A percentile compares a stretch with the other conserved stretches of the same genome.
phyloP scores from a whole-genome alignment of 306 rosid species.

The Calophaca sinica region DNA sequence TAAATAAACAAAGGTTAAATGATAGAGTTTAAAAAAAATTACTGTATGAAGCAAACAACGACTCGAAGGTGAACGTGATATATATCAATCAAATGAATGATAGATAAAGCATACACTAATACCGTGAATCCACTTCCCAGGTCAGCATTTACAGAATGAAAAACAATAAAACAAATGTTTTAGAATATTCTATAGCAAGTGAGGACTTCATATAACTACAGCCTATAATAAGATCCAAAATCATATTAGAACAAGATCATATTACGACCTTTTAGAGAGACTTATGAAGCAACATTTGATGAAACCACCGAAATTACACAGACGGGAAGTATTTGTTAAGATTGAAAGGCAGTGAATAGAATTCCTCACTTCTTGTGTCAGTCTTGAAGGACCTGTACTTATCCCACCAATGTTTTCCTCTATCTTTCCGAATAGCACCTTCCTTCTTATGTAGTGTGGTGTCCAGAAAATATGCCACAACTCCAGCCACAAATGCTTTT shows the following conservation, averaged over 20 bases:
- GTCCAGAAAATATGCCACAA: slow-evolving; percentile 84
- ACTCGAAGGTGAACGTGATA: background rate
- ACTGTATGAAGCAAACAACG: background rate
- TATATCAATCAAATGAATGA: slow-evolving; percentile 16
- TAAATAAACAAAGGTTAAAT: background rate
- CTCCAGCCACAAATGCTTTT: slow-evolving; percentile 90
- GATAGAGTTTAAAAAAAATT: background rate
- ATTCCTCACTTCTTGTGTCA: slow-evolving; percentile 89
- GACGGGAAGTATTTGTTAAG: slow-evolving; percentile 97
- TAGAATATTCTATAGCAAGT: slow-evolving; percentile 48
- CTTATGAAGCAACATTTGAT: slow-evolving; percentile 44
- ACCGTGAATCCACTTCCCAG: slow-evolving; percentile 51
- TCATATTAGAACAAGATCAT: slow-evolving; percentile 43
- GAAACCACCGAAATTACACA: slow-evolving; percentile 59
- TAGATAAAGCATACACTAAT: slow-evolving; percentile 48
- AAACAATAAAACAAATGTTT: slow-evolving; percentile 59
- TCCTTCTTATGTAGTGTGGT: slow-evolving; percentile 83
- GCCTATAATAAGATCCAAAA: slow-evolving; percentile 41
- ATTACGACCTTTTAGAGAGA: slow-evolving; percentile 35
- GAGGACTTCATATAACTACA: slow-evolving; percentile 51
- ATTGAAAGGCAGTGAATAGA: slow-evolving; percentile 92
- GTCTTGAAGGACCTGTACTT: slow-evolving; percentile 81
- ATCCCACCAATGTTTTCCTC: slow-evolving; percentile 99
- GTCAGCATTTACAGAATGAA: slow-evolving; percentile 62
- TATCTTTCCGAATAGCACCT: slow-evolving; percentile 69